Base-by-base conservation (phyloP, 2,329 filamentous ascomycete species). In the Elsinoe fawcettii region DNA sequence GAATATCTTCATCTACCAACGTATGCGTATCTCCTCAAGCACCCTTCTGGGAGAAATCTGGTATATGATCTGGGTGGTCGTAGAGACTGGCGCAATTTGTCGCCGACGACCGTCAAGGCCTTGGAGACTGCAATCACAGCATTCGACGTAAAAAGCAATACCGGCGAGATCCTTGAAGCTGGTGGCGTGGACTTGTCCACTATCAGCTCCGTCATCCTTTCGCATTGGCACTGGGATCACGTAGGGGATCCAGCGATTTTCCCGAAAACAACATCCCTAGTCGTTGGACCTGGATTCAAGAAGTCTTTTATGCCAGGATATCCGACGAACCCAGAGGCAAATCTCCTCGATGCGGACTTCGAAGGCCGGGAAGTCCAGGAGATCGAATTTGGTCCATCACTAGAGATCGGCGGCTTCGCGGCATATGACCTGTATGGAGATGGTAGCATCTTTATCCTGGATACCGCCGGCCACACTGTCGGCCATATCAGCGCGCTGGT, bases 211-310 rank as follows among this genome's bases (percentile, higher is more conserved):
- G 61, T 75, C 1, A 67, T 76, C 20, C 70, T 69, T 65, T 74
- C 73, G 56, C 77, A 80, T 60, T 76, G 71, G 62, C 67, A 59
- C 49, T 77, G 71, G 65, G 79, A 82, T 20, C 80, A 82, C 57
- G 75, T 73, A 7, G 80, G 80, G 0, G 75, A 81, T 55, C 70
- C 74, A 0, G 71, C 73, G 0, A 68, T 65, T 0, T 82, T 82
- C 49, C 76, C 77, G 0, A 1, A 62, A 0, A 66, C 62, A 0
- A 79, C 77, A 1, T 70, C 75, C 8, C 62, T 83, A 0, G 62
- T 82, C 27, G 78, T 81, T 2, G 80, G 80, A 0, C 75, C 79
- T 0, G 79, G 79, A 0, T 77, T 81, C 64, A 76, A 73, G 49
- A 60, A 71, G 2, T 65, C 66, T 0, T 73, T 77, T 62, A 63